Evolutionary conservation across 2,329 filamentous ascomycete genomes (phyloP), one percentile per base, ranked within the genome.

Genomic region (Fusarium floridanum): DNA sequence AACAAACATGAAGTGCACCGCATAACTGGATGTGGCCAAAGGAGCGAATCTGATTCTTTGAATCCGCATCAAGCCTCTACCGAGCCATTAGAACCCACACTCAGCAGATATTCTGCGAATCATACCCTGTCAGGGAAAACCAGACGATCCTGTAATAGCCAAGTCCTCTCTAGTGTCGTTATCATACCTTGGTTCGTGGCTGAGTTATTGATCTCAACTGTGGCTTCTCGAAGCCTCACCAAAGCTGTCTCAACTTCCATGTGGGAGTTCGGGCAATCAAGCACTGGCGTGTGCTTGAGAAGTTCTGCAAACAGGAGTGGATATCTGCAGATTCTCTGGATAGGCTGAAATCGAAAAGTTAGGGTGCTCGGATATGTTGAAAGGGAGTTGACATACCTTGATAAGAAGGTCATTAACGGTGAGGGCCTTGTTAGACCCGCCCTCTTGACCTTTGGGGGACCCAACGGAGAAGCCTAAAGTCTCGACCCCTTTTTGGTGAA

Each of bases 261-360:
- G 82, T 98, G 93, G 1, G 95, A 93, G 70, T 91, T 91, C 0
- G 95, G 95, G 78, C 95, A 97, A 80, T 98, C 96, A 65, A 90
- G 91, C 2, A 94, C 93, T 2, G 95, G 94, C 0, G 95, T 98
- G 75, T 92, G 89, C 78, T 93, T 95, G 69, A 95, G 87, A 10
- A 99, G 87, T 78, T 98, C 95, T 6, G 91, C 88, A 78, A 98
- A 95, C 3, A 98, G 86, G 5, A 99, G 86, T 12, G 95, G 95
- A 80, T 98, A 98, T 84, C 93, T 95, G 85, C 95, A 97, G 24
- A 98, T 90, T 65, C 96, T 90, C 83, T 99, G 96, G 22, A 98
- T 95, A 0, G 96, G 97, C 94, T 97, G 64, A 20, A 43, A 22
- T 32, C 17, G 24, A 27, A 3, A 43, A 39, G 56, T 71, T 10